Conservation (phyloP, 306 rosid genomes). For the Quercus agrifolia region DNA sequence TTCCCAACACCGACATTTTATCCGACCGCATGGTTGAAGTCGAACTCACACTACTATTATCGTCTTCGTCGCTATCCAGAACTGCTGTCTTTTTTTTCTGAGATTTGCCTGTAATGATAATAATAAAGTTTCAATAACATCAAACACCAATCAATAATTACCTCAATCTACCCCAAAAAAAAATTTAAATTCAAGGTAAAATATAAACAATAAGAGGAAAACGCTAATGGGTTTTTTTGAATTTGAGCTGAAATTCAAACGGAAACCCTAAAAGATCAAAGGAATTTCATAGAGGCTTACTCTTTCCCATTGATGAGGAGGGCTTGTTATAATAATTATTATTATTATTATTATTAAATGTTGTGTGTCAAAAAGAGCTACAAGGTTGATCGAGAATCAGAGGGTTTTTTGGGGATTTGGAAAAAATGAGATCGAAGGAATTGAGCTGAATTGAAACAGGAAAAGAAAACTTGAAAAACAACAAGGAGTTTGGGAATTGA, state of each 20-base stretch:
- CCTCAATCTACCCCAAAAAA: not conserved
- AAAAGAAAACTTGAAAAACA: not conserved
- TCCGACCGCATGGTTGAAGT: constrained; percentile 74
- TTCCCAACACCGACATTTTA: constrained; percentile 43
- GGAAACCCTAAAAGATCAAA: constrained; percentile 5
- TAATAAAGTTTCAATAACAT: not conserved
- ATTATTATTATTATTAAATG: too few species aligned
- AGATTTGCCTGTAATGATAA: constrained; percentile 50
- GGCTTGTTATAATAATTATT: not conserved
- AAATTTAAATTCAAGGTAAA: not conserved
- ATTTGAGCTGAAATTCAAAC: not conserved
- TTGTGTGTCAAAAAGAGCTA: constrained; percentile 30
- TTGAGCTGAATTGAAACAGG: constrained; percentile 32
- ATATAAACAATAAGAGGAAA: not conserved
- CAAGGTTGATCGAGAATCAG: constrained; percentile 42
- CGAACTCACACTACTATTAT: constrained; percentile 74
- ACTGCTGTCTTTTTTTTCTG: constrained; percentile 68
- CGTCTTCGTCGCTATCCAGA: constrained; percentile 68
- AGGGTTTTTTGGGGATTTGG: constrained; percentile 18
- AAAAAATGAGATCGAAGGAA: constrained; percentile 32
- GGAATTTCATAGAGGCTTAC: constrained; percentile 45
- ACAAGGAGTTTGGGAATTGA: constrained; percentile 19
- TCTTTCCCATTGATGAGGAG: constrained; percentile 74
- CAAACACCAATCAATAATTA: not conserved
- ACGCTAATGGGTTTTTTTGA: not conserved